Evolutionary conservation across 371 early-diverging fungal species (phyloP).

Genomic region (Saksenaea vasiformis): DNA sequence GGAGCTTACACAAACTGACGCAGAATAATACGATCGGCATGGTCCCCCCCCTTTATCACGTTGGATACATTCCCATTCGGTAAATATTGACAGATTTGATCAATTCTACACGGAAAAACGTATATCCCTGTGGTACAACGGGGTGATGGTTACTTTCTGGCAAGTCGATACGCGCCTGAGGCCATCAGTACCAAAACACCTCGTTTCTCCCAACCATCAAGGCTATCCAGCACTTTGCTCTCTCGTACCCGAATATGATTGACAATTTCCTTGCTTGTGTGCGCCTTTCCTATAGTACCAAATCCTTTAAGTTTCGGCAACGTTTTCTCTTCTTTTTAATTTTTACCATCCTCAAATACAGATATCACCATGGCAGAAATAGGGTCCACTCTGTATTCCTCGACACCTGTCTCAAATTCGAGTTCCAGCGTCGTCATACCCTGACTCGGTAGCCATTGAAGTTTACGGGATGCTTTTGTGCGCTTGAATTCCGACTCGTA

Average conservation of each 20-base stretch:
- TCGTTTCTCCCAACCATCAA: slow-evolving; percentile 27
- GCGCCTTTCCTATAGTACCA: background rate
- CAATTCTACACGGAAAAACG: background rate
- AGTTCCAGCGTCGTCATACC: slow-evolving; percentile 34
- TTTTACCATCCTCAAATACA: slow-evolving; percentile 27
- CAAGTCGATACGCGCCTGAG: slow-evolving; percentile 17
- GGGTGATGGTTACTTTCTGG: slow-evolving; percentile 18
- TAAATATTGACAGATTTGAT: slow-evolving; percentile 1
- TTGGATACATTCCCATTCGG: background rate
- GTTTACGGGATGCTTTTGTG: slow-evolving; percentile 22
- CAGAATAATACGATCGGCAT: background rate
- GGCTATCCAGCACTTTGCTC: slow-evolving; percentile 9
- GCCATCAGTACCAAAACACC: slow-evolving; percentile 18
- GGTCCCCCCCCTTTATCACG: background rate
- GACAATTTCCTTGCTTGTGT: slow-evolving; percentile 20
- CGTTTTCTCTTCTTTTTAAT: too few relatives aligned
- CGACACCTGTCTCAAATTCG: slow-evolving; percentile 17
- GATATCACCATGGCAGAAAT: slow-evolving; percentile 29
- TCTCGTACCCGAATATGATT: slow-evolving; percentile 6
- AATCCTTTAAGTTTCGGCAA: too few relatives aligned
- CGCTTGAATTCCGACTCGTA: slow-evolving; percentile 26
- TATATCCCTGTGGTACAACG: too few relatives aligned
- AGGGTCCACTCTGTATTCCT: slow-evolving; percentile 19
- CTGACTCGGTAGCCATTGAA: slow-evolving; percentile 24
- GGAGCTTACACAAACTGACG: too few relatives aligned